Evolutionary conservation across 495 filamentous ascomycete genomes (phyloP).

Genomic region (Aspergillus saccharolyticus): DNA sequence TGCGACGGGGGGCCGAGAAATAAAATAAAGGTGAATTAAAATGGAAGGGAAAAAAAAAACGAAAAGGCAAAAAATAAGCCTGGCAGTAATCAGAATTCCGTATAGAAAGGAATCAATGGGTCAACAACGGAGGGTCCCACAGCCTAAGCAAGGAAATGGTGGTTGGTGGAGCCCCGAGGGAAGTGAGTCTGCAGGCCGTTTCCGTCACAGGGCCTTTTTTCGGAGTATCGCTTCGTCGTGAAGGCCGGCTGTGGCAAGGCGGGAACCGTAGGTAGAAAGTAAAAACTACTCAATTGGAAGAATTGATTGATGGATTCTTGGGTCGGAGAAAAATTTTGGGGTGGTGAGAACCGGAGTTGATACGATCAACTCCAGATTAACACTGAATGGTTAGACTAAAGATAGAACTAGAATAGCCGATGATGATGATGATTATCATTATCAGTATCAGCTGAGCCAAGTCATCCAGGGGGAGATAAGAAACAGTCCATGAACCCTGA

Average conservation of each 20-base stretch:
- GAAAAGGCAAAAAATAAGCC: constrained; percentile 1
- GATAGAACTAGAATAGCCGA: not conserved
- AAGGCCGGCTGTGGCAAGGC: constrained; percentile 10
- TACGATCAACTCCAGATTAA: constrained; percentile 10
- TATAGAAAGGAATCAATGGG: too few species aligned
- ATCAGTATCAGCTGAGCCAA: too few species aligned
- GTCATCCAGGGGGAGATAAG: not conserved
- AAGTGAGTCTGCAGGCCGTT: constrained; percentile 25
- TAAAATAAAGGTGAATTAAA: constrained; percentile 1
- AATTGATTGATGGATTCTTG: not conserved
- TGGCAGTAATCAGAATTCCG: constrained; percentile 20
- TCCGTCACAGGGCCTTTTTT: constrained; percentile 16
- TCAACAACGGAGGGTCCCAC: constrained; percentile 20
- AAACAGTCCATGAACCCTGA: not conserved
- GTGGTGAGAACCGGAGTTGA: constrained; percentile 17
- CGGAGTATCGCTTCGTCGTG: constrained; percentile 9
- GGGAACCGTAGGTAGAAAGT: not conserved
- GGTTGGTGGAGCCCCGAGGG: constrained; percentile 10
- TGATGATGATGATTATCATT: not conserved
- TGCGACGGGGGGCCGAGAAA: constrained; percentile 7
- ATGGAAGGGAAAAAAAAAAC: not conserved
- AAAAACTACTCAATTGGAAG: not conserved
- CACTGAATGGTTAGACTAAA: not conserved
- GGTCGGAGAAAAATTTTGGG: constrained; percentile 1
- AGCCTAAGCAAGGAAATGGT: constrained; percentile 6